Base-by-base conservation (phyloP, 345 rosid species). In the Carallia brachiata region DNA sequence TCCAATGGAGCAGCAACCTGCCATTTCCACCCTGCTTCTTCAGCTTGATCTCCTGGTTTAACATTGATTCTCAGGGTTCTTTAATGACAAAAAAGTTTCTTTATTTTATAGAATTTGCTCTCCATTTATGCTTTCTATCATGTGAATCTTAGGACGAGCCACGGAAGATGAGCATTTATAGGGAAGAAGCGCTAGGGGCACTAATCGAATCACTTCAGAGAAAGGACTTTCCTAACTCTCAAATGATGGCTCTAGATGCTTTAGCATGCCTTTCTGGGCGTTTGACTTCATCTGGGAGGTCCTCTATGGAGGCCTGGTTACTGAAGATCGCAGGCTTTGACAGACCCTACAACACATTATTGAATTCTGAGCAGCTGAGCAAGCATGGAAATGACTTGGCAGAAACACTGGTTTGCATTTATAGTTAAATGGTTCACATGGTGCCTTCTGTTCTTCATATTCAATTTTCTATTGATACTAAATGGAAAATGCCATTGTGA, bases 81-180 rank as follows among this genome's bases (percentile, higher is more conserved):
- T 52, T 36, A 66, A 68, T 18, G 69, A 55, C 59, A 66, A 31
- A 3, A n/a, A 47, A 16, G 30, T 62, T 9, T 27, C 31, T 56
- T 18, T 5, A 6, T 9, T 47, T 23, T 18, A 19, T 19, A 60
- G 16, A 23, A n/a, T 28, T 64, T 7, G 48, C 13, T 61, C 61
- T 47, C 69, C 36, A 40, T 58, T 23, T 61, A 63, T 30, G 65
- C 6, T 65, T 70, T 17, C 40, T 69, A 36, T 66, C 27, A 23
- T 19, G 69, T 31, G 55, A 68, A 44, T 19, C 44, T 68, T 80
- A 89, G 89, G 83, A 48, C 5, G 89, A 89, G 80, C 93, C 93
- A n/a, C 77, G 75, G 59, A 82, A 89, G 77, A 89, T 86, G 90
- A 89, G 93, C 81, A 85, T 89, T 61, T 89, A 86, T 70, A 83